Conservation (phyloP, 176 grass and related monocot genomes). For the Elymus sibiricus region DNA sequence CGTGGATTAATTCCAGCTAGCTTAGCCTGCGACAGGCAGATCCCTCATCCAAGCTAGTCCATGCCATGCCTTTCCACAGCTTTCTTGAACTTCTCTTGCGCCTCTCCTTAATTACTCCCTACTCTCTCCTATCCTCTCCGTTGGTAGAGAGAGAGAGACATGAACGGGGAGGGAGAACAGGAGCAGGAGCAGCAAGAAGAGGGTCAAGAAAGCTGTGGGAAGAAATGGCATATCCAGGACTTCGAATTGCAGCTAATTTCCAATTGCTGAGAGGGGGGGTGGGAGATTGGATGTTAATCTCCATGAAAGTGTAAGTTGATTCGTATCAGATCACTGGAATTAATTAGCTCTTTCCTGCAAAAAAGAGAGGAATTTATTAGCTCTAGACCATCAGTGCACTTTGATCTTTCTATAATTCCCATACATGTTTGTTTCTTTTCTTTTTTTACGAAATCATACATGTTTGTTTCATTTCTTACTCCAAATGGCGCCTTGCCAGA, state of each 20-base stretch:
- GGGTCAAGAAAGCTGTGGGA: slow-evolving; percentile 99
- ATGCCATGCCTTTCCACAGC: slow-evolving; percentile 99
- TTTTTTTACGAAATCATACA: no score
- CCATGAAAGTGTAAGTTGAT: slow-evolving; percentile 9
- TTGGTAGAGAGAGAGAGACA: background rate
- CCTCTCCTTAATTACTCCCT: background rate
- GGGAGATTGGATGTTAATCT: background rate
- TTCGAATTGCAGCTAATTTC: background rate
- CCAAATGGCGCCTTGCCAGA: no score
- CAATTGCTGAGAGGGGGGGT: background rate
- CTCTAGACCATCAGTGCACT: background rate
- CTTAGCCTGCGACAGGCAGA: background rate
- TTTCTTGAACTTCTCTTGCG: slow-evolving; percentile 96
- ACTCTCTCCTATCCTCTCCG: background rate
- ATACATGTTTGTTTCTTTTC: background rate
- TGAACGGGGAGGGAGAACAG: background rate
- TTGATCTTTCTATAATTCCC: background rate
- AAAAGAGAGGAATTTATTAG: background rate
- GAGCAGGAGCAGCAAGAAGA: slow-evolving; percentile 19
- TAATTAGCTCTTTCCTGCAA: background rate
- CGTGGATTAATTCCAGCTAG: background rate
- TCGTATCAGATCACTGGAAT: background rate
- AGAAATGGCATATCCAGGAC: slow-evolving; percentile 76
- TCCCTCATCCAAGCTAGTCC: slow-evolving; percentile 38
- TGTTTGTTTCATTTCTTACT: no score